These are phyloP conservation scores for Tolypocladium cylindrosporum DNA, from an alignment of 2,329 filamentous ascomycete species.

Conservation along the genomic window DNA sequence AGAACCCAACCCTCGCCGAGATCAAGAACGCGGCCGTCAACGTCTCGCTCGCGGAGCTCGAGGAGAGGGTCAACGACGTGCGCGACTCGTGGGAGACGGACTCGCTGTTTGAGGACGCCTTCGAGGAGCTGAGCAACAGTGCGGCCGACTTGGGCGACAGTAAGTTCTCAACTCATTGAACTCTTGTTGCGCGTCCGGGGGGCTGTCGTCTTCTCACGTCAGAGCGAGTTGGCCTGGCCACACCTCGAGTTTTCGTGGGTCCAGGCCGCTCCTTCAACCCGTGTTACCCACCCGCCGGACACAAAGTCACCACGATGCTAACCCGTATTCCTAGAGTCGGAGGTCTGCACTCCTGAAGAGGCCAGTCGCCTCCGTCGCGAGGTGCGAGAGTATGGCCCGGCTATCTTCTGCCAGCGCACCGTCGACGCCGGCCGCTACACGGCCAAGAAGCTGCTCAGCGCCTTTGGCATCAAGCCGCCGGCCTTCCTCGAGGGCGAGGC, in stretches of 20 bases:
- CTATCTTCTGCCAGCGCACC: constrained; percentile 64
- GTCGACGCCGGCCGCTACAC: constrained; percentile 60
- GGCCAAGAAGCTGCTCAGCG: constrained; percentile 75
- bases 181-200: neutral
- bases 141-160: constrained; percentile 33
- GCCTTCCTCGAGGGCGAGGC: constrained; percentile 55
- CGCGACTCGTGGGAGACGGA: constrained; percentile 52
- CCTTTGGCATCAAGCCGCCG: constrained; percentile 70
- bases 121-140: constrained; percentile 48
- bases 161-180: constrained; percentile 16
- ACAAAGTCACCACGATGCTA: neutral
- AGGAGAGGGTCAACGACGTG: constrained; percentile 40
- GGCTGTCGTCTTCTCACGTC: neutral
- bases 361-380: constrained; percentile 57
- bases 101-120: constrained; percentile 52
- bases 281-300: neutral
- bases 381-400: constrained; percentile 66
- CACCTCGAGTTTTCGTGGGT: neutral
- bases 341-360: constrained; percentile 58
- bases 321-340: constrained; percentile 23
- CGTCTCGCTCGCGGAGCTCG: constrained; percentile 32
- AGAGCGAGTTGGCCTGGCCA: constrained; percentile 4
- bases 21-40: constrained; percentile 24
- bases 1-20: constrained; percentile 23
- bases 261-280: neutral